phyloP scores from a whole-genome alignment of 768 basidiomycete genomes.

The Arthromyces matolae region DNA sequence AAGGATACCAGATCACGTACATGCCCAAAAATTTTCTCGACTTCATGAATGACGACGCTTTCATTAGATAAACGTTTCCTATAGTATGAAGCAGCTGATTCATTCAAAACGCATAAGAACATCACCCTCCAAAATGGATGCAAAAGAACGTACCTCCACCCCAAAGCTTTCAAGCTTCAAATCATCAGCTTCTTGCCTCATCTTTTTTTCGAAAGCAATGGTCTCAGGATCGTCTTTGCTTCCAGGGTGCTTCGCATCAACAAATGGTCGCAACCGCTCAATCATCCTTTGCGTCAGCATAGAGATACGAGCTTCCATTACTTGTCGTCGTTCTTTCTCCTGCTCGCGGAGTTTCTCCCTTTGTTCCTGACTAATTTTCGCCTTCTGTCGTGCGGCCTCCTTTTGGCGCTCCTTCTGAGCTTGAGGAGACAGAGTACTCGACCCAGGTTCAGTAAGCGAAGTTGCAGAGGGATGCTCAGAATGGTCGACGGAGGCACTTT shows the following conservation, averaged over 20 bases:
- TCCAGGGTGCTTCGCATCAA: conserved; percentile 84
- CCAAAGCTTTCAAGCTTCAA: conserved; percentile 97
- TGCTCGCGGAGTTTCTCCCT: conserved; percentile 78
- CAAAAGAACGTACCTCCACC: conserved; percentile 73
- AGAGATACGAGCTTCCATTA: conserved; percentile 74
- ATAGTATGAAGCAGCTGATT: conserved; percentile 85
- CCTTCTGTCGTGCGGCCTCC: conserved; percentile 40
- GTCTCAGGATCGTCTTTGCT: conserved; percentile 83
- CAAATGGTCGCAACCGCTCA: conserved; percentile 84
- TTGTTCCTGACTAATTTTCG: conserved; percentile 76
- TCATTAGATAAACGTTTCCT: conserved; percentile 89
- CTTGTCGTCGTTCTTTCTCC: conserved; percentile 76
- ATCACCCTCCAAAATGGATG: neutral
- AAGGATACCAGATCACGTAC: conserved; percentile 41
- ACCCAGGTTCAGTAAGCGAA: conserved; percentile 18
- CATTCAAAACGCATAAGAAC: neutral
- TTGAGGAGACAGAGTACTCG: no score
- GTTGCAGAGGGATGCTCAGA: conserved; percentile 15
- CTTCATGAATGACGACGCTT: conserved; percentile 88
- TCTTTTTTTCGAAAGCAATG: conserved; percentile 66
- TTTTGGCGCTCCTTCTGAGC: conserved; percentile 34
- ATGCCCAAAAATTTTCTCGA: conserved; percentile 88
- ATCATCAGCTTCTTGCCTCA: conserved; percentile 86
- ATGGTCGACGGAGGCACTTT: conserved; percentile 10
- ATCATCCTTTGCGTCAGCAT: conserved; percentile 74